These are phyloP conservation scores for Entomortierella chlamydospora DNA, from an alignment of 192 early-diverging fungal genomes.

Conservation along the genomic window DNA sequence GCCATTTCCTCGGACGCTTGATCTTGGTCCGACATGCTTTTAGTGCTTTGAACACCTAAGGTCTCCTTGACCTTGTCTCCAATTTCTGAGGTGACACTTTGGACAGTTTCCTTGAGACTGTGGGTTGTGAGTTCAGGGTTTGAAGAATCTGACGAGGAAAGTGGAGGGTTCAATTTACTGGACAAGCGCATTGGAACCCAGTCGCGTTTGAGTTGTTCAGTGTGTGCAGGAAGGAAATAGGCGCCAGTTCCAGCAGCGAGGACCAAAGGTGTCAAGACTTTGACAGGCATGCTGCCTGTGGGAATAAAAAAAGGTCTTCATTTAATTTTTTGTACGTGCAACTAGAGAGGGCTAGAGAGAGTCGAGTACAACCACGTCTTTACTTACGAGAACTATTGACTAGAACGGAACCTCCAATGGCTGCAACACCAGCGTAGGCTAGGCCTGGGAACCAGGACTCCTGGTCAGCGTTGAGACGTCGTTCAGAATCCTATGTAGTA, in stretches of 20 bases:
- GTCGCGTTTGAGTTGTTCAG: conserved; percentile 3
- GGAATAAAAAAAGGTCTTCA: background rate
- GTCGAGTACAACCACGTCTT: too few species aligned
- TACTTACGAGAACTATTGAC: conserved; percentile 34
- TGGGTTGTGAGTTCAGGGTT: background rate
- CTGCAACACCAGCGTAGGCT: conserved; percentile 35
- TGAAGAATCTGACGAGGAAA: background rate
- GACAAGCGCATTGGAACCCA: background rate
- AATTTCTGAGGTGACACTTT: conserved; percentile 2
- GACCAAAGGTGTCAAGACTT: conserved; percentile 35
- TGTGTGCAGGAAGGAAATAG: conserved; percentile 42
- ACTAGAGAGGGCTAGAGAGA: too few species aligned
- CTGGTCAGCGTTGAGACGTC: conserved; percentile 13
- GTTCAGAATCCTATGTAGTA: background rate
- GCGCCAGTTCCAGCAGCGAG: conserved; percentile 21
- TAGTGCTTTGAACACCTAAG: conserved; percentile 1
- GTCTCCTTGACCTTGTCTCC: conserved; percentile 26
- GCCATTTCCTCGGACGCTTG: conserved; percentile 6
- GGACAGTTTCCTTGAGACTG: conserved; percentile 2
- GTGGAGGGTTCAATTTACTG: background rate
- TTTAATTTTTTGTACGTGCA: background rate
- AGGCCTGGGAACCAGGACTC: conserved; percentile 38
- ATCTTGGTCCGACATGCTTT: background rate
- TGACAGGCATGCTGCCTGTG: conserved; percentile 31
- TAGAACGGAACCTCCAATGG: conserved; percentile 23